Evolutionary conservation across 164 flowering plant genomes (phyloP).

Genomic region (Nymphaea thermarum): DNA sequence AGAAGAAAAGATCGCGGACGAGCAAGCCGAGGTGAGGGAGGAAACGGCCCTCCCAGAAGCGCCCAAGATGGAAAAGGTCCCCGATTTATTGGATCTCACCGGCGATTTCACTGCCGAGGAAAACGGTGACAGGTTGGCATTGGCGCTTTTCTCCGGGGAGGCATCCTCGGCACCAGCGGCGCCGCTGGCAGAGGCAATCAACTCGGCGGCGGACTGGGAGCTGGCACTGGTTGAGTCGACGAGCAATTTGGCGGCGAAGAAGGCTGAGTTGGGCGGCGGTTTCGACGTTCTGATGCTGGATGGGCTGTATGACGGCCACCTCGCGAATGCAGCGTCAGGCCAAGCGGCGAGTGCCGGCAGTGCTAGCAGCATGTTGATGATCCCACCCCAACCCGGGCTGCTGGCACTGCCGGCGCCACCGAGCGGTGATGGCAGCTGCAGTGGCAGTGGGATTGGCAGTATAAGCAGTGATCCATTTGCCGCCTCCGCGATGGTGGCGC

Average conservation of each 20-base stretch:
- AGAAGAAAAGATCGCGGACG: constrained; percentile 10
- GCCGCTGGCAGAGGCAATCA: constrained; percentile 45
- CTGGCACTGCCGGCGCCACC: constrained; percentile 26
- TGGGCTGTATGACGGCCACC: constrained; percentile 46
- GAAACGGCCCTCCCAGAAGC: not conserved
- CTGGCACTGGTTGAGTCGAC: constrained; percentile 35
- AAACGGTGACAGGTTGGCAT: constrained; percentile 42
- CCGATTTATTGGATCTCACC: constrained; percentile 38
- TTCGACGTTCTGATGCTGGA: constrained; percentile 27
- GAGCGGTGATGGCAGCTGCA: not conserved
- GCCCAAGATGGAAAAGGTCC: constrained; percentile 17
- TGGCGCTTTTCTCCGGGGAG: constrained; percentile 53
- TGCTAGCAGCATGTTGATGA: constrained; percentile 62
- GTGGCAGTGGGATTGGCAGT: constrained; percentile 1
- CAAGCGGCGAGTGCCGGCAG: constrained; percentile 17
- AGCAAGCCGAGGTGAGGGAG: constrained; percentile 8
- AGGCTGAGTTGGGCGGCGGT: constrained; percentile 25
- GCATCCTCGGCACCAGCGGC: constrained; percentile 7
- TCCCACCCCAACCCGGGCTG: constrained; percentile 24
- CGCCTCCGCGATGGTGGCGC: constrained; percentile 49
- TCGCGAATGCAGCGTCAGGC: not conserved
- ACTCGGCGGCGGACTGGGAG: constrained; percentile 63
- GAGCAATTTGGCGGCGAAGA: constrained; percentile 25
- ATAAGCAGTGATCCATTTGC: constrained; percentile 53
- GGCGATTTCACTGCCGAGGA: constrained; percentile 28